A percentile compares a stretch with the other conserved stretches of the same genome.
phyloP scores from a whole-genome alignment of 768 basidiomycete species.

The Naematelia encephala region DNA sequence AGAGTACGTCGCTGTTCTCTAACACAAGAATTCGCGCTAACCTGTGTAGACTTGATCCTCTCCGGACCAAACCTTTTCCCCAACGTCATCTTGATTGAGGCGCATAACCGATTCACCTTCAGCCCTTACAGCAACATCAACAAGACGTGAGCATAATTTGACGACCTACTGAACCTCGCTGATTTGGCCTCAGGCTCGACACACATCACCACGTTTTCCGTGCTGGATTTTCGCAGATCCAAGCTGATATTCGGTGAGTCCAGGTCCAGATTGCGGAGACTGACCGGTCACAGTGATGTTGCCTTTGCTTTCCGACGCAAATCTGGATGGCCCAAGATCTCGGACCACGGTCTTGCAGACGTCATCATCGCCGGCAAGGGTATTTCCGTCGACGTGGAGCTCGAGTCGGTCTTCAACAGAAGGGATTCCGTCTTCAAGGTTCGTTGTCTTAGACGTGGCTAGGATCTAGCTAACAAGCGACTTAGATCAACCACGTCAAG shows the following conservation, averaged over 20 bases:
- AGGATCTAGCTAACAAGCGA: neutral
- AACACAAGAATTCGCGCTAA: neutral
- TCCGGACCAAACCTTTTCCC: slow-evolving; percentile 82
- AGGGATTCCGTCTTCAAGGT: slow-evolving; percentile 52
- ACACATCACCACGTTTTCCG: slow-evolving; percentile 66
- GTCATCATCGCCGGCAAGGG: slow-evolving; percentile 74
- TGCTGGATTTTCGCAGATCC: slow-evolving; percentile 75
- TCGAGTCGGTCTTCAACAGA: slow-evolving; percentile 51
- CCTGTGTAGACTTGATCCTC: slow-evolving; percentile 6
- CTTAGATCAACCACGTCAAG: slow-evolving; percentile 55
- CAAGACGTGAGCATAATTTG: slow-evolving; percentile 26
- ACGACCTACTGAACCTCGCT: neutral
- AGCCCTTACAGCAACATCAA: slow-evolving; percentile 64
- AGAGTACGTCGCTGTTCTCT: slow-evolving; percentile 64
- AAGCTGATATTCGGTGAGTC: slow-evolving; percentile 82
- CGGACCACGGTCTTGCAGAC: slow-evolving; percentile 39
- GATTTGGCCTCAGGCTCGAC: slow-evolving; percentile 49
- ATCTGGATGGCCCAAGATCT: slow-evolving; percentile 61
- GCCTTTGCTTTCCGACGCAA: slow-evolving; percentile 88
- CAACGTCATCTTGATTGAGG: slow-evolving; percentile 58
- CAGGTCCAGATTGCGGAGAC: too few species aligned
- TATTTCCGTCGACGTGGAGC: slow-evolving; percentile 58
- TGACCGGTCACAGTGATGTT: slow-evolving; percentile 86
- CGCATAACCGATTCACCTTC: slow-evolving; percentile 78
- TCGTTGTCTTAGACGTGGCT: too few species aligned